phyloP scores from a whole-genome alignment of 2,329 filamentous ascomycete genomes.

The Juglanconis oblonga region DNA sequence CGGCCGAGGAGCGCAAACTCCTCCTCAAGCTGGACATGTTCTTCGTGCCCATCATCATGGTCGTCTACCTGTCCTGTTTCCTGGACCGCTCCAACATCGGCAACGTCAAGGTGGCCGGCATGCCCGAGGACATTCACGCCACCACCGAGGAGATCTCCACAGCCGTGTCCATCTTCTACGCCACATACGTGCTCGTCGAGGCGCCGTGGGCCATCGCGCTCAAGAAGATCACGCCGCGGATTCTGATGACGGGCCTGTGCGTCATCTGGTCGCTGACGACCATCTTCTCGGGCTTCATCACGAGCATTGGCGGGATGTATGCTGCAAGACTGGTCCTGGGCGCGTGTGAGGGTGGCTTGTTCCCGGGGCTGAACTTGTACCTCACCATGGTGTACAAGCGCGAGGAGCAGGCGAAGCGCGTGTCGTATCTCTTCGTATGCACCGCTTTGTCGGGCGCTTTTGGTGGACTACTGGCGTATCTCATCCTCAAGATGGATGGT shows the following conservation, averaged over 20 bases:
- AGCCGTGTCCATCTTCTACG: slow-evolving; percentile 64
- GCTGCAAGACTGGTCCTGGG: slow-evolving; percentile 68
- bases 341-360: slow-evolving; percentile 65
- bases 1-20: slow-evolving; percentile 50
- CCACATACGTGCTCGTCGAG: slow-evolving; percentile 62
- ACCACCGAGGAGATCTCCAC: slow-evolving; percentile 66
- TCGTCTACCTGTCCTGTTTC: slow-evolving; percentile 72
- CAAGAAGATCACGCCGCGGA: slow-evolving; percentile 60
- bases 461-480: slow-evolving; percentile 71
- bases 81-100: slow-evolving; percentile 73
- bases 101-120: slow-evolving; percentile 63
- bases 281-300: slow-evolving; percentile 63
- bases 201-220: slow-evolving; percentile 64
- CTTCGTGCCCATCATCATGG: slow-evolving; percentile 65
- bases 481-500: slow-evolving; percentile 71
- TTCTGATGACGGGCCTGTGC: slow-evolving; percentile 64
- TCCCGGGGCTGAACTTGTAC: slow-evolving; percentile 67
- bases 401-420: slow-evolving; percentile 67
- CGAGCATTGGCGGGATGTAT: slow-evolving; percentile 64
- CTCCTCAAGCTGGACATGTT: slow-evolving; percentile 63
- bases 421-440: slow-evolving; percentile 70
- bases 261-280: slow-evolving; percentile 69
- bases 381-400: slow-evolving; percentile 76
- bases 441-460: slow-evolving; percentile 69
- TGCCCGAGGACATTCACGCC: slow-evolving; percentile 62